Conservation (phyloP, 2,329 filamentous ascomycete species). For the Colletotrichum theobromicola region DNA sequence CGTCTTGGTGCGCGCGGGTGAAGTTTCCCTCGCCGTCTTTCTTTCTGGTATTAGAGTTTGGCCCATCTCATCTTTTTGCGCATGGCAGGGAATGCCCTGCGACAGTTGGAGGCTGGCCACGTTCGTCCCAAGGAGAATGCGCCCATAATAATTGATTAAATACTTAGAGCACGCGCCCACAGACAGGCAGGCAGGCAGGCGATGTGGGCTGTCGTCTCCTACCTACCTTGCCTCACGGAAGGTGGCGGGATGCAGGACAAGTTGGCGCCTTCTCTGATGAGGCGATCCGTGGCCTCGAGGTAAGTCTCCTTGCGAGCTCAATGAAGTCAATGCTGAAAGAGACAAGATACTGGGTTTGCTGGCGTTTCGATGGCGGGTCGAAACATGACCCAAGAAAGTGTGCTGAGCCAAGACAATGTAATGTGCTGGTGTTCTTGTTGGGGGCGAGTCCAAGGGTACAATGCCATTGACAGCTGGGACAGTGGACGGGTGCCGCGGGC, state of each 20-base stretch:
- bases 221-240: no score
- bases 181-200: neutral
- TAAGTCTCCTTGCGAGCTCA: neutral
- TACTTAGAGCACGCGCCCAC: neutral
- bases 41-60: neutral
- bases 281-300: neutral
- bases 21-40: neutral
- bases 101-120: neutral
- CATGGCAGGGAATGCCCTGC: neutral
- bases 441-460: neutral
- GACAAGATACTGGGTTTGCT: neutral
- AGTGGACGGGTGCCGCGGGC: neutral
- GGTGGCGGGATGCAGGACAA: neutral
- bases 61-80: neutral
- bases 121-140: conserved; percentile 2
- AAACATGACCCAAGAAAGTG: conserved; percentile 9
- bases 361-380: neutral
- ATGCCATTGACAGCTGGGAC: neutral
- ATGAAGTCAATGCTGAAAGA: neutral
- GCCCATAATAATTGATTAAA: neutral
- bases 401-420: neutral
- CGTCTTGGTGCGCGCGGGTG: neutral
- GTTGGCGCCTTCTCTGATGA: neutral
- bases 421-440: neutral
- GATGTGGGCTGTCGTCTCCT: neutral